phyloP scores from a whole-genome alignment of 2,329 filamentous ascomycete genomes.

The Apiospora hydei region DNA sequence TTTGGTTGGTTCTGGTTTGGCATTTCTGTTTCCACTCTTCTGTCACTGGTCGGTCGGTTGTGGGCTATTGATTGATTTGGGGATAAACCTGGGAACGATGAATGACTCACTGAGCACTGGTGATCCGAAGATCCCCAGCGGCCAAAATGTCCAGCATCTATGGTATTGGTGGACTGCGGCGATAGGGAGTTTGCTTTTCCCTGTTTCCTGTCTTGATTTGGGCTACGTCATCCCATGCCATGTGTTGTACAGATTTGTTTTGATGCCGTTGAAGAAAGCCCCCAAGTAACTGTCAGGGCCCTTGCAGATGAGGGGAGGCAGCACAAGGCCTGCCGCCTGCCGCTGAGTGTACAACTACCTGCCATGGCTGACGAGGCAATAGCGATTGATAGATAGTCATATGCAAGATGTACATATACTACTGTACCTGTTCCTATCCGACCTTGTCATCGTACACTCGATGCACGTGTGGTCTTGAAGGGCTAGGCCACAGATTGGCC shows the following conservation, averaged over 20 bases:
- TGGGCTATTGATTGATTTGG: background rate
- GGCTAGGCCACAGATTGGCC: too few species aligned
- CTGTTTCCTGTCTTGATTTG: background rate
- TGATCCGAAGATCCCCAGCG: too few species aligned
- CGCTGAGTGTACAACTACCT: background rate
- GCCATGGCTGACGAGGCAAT: too few species aligned
- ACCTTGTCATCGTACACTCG: too few species aligned
- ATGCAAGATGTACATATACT: background rate
- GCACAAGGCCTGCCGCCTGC: background rate
- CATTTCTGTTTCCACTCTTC: background rate
- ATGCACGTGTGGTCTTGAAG: too few species aligned
- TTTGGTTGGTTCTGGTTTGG: background rate
- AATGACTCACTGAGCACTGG: too few species aligned
- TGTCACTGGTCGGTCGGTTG: background rate
- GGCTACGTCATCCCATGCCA: background rate
- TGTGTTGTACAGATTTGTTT: background rate
- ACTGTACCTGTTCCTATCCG: too few species aligned
- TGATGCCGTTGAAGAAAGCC: background rate
- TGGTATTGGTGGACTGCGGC: too few species aligned
- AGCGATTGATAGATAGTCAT: background rate
- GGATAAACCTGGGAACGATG: background rate
- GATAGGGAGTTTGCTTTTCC: background rate
- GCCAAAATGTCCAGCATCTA: too few species aligned
- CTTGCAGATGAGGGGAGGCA: slow-evolving; percentile 4
- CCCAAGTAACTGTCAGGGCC: background rate